phyloP scores from a whole-genome alignment of 78 protist genomes.

The Dictyostelium firmibasis region DNA sequence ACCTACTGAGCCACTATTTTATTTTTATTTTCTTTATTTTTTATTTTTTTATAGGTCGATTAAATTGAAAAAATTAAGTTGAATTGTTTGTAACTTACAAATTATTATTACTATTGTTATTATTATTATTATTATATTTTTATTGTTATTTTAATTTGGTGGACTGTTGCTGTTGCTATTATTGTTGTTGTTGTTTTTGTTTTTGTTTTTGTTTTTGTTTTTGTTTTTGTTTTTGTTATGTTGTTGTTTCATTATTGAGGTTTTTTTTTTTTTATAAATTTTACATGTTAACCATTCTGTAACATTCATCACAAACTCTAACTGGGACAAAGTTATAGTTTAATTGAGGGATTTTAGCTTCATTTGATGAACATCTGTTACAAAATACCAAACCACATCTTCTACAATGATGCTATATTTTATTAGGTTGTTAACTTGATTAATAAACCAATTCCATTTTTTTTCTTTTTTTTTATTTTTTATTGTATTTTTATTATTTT shows the following conservation, averaged over 20 bases:
- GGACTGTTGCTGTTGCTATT: neutral
- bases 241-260: no score
- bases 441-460: no score
- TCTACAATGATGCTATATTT: constrained; percentile 70
- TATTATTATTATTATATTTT: neutral
- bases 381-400: constrained; percentile 75
- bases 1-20: neutral
- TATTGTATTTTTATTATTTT: no score
- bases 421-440: neutral
- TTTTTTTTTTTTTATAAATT: neutral
- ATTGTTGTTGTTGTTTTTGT: neutral
- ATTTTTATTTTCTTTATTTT: neutral
- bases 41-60: neutral
- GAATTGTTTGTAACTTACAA: constrained; percentile 4
- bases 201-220: neutral
- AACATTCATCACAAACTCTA: constrained; percentile 71
- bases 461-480: no score
- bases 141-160: no score
- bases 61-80: neutral
- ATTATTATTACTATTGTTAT: neutral
- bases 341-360: constrained; percentile 64
- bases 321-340: constrained; percentile 64
- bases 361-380: constrained; percentile 66
- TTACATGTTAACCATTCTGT: constrained; percentile 46
- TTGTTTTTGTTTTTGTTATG: no score